Conservation (phyloP, 495 filamentous ascomycete genomes). For the Mycothermus thermophilus region DNA sequence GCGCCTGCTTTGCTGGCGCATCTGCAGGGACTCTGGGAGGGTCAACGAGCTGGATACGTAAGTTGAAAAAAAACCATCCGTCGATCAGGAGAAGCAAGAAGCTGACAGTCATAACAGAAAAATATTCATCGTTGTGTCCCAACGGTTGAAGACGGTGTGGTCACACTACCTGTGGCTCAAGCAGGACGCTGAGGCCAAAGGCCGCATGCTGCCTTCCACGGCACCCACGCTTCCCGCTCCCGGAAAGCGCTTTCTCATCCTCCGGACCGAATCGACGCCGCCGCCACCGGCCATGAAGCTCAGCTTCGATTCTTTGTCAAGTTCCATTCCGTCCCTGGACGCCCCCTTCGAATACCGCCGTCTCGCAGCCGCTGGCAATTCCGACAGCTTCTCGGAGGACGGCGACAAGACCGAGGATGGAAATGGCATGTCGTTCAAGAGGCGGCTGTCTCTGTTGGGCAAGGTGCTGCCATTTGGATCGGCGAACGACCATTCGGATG, state of each 20-base stretch:
- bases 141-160: constrained; percentile 62
- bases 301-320: constrained; percentile 28
- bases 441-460: constrained; percentile 55
- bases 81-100: background rate
- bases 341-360: constrained; percentile 6
- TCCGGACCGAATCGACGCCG: constrained; percentile 64
- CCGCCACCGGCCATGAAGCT: constrained; percentile 33
- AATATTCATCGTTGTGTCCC: constrained; percentile 57
- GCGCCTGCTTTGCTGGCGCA: constrained; percentile 83
- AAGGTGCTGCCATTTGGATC: constrained; percentile 46
- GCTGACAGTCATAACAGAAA: constrained; percentile 26
- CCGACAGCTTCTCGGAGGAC: too few species aligned
- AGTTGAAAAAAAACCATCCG: too few species aligned
- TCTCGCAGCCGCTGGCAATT: constrained; percentile 2
- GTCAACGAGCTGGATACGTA: constrained; percentile 56
- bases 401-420: constrained; percentile 4
- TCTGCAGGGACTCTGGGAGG: constrained; percentile 64
- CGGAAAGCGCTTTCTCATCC: constrained; percentile 81
- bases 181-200: constrained; percentile 43
- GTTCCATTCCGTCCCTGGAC: constrained; percentile 4
- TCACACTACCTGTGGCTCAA: constrained; percentile 64
- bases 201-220: constrained; percentile 51
- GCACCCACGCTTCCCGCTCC: constrained; percentile 79
- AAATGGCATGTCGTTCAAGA: constrained; percentile 32
- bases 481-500: constrained; percentile 9